Percentiles rank a stretch among this genome's conserved stretches.
phyloP scores from a whole-genome alignment of 2,329 filamentous ascomycete species.

The Drechslera avenae region DNA sequence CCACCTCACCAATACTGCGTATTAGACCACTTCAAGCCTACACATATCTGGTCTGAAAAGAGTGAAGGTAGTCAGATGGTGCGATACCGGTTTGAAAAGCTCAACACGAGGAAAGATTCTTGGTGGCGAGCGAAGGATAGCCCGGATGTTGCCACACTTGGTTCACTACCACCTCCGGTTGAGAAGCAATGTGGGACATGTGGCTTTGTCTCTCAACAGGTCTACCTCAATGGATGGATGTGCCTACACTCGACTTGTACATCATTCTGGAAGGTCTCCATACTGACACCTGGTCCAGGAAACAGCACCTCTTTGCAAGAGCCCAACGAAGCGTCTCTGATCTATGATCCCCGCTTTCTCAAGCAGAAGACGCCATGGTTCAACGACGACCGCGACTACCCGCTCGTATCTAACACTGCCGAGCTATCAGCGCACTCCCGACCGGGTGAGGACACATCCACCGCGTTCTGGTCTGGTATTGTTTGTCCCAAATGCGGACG shows the following conservation, averaged over 20 bases:
- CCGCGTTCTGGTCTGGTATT: slow-evolving; percentile 64
- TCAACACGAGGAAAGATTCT: slow-evolving; percentile 57
- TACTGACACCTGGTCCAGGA: not conserved
- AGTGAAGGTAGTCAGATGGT: slow-evolving; percentile 54
- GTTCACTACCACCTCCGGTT: slow-evolving; percentile 30
- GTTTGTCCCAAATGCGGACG: slow-evolving; percentile 68
- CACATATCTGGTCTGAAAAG: slow-evolving; percentile 70
- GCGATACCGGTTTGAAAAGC: slow-evolving; percentile 69
- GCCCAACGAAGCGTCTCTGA: slow-evolving; percentile 46
- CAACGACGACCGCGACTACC: slow-evolving; percentile 46
- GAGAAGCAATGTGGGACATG: slow-evolving; percentile 50
- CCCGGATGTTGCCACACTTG: slow-evolving; percentile 33
- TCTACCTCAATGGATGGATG: slow-evolving; percentile 60
- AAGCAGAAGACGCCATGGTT: slow-evolving; percentile 56
- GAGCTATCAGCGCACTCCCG: slow-evolving; percentile 44
- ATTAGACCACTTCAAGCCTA: slow-evolving; percentile 71
- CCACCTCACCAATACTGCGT: slow-evolving; percentile 67
- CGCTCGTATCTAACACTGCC: slow-evolving; percentile 32
- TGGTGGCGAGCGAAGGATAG: slow-evolving; percentile 62
- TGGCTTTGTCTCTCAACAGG: slow-evolving; percentile 36
- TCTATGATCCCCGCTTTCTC: slow-evolving; percentile 65
- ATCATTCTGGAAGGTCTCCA: slow-evolving; percentile 59
- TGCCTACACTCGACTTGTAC: slow-evolving; percentile 61
- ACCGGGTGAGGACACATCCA: slow-evolving; percentile 56
- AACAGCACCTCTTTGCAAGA: slow-evolving; percentile 25